phyloP scores from a whole-genome alignment of 805 yeast species.

The Yarrowia bubula region DNA sequence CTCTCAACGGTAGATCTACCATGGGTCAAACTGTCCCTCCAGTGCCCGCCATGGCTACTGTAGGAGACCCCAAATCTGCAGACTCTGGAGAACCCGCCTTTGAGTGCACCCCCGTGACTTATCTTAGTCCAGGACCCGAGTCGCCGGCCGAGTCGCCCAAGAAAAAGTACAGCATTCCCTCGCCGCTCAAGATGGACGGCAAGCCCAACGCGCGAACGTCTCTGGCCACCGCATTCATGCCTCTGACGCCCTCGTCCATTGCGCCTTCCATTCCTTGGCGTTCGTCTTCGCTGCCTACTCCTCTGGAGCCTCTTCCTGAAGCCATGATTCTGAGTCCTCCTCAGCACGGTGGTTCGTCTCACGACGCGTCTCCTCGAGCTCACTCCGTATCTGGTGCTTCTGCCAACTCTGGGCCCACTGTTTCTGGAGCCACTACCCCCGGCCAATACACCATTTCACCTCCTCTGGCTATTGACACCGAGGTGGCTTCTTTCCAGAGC shows the following conservation, averaged over 20 bases:
- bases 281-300: conserved; percentile 12
- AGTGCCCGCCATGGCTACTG: background rate
- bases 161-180: background rate
- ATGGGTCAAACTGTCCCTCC: background rate
- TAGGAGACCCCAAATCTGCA: background rate
- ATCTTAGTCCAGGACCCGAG: conserved; percentile 10
- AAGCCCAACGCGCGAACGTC: conserved; percentile 22
- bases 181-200: conserved; percentile 21
- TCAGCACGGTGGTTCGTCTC: background rate
- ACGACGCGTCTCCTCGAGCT: conserved; percentile 6
- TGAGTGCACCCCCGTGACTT: conserved; percentile 11
- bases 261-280: conserved; percentile 9
- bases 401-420: background rate
- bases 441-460: conserved; percentile 7
- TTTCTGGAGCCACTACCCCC: background rate
- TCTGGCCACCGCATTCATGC: conserved; percentile 26
- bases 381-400: background rate
- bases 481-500: conserved; percentile 8
- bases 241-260: conserved; percentile 1
- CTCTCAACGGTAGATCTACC: conserved; percentile 2
- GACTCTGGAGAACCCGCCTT: background rate
- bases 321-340: conserved; percentile 21
- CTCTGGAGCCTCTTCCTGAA: conserved; percentile 23
- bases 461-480: conserved; percentile 16
- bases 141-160: conserved; percentile 12